Evolutionary conservation across 2,329 filamentous ascomycete species (phyloP), one percentile per base, ranked within the genome.

Genomic region (Periconia digitata): DNA sequence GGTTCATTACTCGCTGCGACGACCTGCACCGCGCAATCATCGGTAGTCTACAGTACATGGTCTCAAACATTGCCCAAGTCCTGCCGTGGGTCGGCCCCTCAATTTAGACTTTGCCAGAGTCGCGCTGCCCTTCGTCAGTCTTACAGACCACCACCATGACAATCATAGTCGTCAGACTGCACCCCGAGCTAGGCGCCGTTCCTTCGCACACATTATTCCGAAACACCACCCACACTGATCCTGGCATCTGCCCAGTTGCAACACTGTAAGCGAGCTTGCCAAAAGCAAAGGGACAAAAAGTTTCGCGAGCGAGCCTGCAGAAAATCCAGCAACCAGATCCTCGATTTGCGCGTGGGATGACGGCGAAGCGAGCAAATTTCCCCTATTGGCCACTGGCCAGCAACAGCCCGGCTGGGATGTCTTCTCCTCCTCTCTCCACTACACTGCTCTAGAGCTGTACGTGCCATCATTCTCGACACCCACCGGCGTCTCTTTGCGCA

Each of bases 1-100:
- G 38, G 40, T 27, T 8, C 43, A 38, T 52, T 43, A 52, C 34
- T 52, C 46, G 43, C 39, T 32, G 27, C 27, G 27, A 10, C 4
- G 27, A 32, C 35, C 34, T 34, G 22, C 40, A 43, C 40, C 15
- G 24, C 21, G 20, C 38, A 24, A 24, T 27, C n/a, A n/a, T 40
- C 38, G 20, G 18, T 40, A 40, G 27, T 12, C 27, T 32, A 32
- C 27, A 32, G 27, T 32, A 32, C 27, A 10, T 32, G 27, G 27
- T 32, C 27, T 32, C 27, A 32, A 32, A 32, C 27, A 32, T 32
- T 12, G 27, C n/a, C 24, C 27, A 32, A 32, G 27, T 32, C 27
- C 27, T 32, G 27, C 27, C 27, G 27, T 32, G 27, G 27, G 27
- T 32, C 27, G 12, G 27, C 27, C 27, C 27, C 27, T 32, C 27